Percentiles rank a stretch among this genome's conserved stretches.
These are phyloP conservation scores for Bruguiera gymnorhiza DNA, from an alignment of 345 rosid species.

Conservation along the genomic window DNA sequence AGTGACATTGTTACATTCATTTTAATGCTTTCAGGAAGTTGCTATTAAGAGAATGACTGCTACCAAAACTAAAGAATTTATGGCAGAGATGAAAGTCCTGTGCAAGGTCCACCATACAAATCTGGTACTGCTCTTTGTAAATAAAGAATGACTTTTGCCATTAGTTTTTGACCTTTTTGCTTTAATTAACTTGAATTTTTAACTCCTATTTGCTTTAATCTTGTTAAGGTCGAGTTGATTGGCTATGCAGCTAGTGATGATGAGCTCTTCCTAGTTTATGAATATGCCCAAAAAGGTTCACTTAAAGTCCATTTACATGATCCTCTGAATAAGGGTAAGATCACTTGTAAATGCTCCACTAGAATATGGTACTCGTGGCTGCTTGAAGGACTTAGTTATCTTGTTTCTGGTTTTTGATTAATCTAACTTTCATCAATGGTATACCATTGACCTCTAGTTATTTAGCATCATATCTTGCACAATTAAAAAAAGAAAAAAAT, in stretches of 20 bases:
- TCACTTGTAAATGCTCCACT: neutral
- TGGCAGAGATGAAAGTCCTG: constrained; percentile 91
- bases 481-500: no score
- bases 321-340: constrained; percentile 79
- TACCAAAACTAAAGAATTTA: constrained; percentile 85
- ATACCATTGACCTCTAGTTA: neutral
- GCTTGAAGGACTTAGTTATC: neutral
- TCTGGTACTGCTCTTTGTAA: constrained; percentile 55
- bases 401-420: neutral
- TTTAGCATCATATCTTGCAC: no score
- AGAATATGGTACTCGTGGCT: neutral
- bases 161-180: constrained; percentile 6
- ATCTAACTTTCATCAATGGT: neutral
- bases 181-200: constrained; percentile 15
- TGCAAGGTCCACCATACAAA: constrained; percentile 96
- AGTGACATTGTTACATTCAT: constrained; percentile 5
- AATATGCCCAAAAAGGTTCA: constrained; percentile 87
- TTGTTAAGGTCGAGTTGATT: constrained; percentile 87
- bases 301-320: constrained; percentile 84
- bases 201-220: constrained; percentile 41
- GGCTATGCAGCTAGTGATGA: constrained; percentile 77
- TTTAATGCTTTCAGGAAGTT: constrained; percentile 59
- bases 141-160: neutral
- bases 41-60: constrained; percentile 91
- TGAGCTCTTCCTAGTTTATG: constrained; percentile 86